These are phyloP conservation scores for Colletotrichum somersetense DNA, from an alignment of 2,329 filamentous ascomycete genomes.

Conservation along the genomic window DNA sequence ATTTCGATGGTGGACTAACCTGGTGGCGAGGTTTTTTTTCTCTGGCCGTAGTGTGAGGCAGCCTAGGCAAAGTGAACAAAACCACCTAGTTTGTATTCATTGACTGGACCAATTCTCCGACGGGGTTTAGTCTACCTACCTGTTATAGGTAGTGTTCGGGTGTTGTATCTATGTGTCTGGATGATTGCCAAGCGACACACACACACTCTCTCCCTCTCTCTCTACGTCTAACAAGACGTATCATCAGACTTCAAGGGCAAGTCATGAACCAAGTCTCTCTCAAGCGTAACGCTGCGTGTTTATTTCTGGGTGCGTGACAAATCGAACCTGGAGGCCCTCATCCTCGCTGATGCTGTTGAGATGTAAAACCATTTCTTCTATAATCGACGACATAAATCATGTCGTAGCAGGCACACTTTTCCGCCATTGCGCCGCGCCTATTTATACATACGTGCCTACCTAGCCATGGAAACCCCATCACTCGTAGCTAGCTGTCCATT, in stretches of 20 bases:
- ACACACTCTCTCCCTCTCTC: no score
- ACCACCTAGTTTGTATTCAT: no score
- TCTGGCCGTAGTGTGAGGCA: no score
- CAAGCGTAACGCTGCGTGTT: background rate
- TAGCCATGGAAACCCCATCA: slow-evolving; percentile 10
- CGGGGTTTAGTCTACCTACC: no score
- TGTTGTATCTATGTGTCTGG: no score
- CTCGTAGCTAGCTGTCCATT: slow-evolving; percentile 4
- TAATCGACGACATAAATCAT: background rate
- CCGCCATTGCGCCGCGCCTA: slow-evolving; percentile 1
- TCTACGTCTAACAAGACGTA: no score
- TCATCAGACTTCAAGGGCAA: background rate
- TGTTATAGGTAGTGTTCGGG: no score
- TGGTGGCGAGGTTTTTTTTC: no score
- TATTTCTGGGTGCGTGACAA: background rate
- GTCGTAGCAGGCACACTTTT: background rate
- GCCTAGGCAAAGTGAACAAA: no score
- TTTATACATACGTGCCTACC: slow-evolving; percentile 18
- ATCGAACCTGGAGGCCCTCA: background rate
- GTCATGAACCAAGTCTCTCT: background rate
- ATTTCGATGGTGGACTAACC: no score
- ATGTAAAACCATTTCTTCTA: background rate
- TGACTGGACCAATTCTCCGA: no score
- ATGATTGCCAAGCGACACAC: no score
- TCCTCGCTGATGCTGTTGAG: background rate